These are phyloP conservation scores for Eucalyptus polybractea DNA, from an alignment of 345 rosid genomes.

Conservation along the genomic window DNA sequence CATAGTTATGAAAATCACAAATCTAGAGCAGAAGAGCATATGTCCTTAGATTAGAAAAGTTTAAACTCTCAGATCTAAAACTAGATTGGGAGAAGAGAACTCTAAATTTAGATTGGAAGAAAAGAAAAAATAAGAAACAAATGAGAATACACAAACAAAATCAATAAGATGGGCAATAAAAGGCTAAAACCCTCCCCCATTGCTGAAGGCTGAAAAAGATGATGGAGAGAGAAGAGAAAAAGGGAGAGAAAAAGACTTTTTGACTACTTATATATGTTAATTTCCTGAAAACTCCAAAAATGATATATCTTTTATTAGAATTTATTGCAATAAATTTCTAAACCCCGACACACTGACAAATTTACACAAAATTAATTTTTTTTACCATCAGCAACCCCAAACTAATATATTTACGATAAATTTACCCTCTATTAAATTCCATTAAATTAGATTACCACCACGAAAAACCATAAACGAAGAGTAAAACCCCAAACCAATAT, in stretches of 20 bases:
- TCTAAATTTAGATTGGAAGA: background rate
- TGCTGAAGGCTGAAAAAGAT: fast-evolving
- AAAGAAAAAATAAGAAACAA: background rate
- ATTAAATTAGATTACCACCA: too few relatives aligned
- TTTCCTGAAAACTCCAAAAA: too few relatives aligned
- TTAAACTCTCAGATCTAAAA: too few relatives aligned
- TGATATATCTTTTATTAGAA: too few relatives aligned
- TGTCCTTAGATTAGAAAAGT: background rate
- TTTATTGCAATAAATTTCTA: too few relatives aligned
- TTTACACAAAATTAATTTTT: too few relatives aligned
- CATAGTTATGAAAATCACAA: too few relatives aligned
- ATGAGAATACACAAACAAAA: too few relatives aligned
- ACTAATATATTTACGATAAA: fast-evolving
- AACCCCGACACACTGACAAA: fast-evolving
- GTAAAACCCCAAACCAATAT: too few relatives aligned
- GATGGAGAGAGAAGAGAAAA: background rate
- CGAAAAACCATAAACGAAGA: too few relatives aligned
- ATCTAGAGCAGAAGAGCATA: background rate
- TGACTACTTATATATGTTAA: too few relatives aligned
- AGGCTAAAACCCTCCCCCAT: background rate
- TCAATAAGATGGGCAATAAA: background rate
- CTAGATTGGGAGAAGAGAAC: background rate
- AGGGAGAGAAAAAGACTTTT: background rate
- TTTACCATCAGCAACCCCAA: too few relatives aligned
- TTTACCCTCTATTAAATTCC: fast-evolving